Percentiles rank a stretch among this genome's conserved stretches.
phyloP scores from a whole-genome alignment of 768 basidiomycete genomes.

The Boletus bicolor region DNA sequence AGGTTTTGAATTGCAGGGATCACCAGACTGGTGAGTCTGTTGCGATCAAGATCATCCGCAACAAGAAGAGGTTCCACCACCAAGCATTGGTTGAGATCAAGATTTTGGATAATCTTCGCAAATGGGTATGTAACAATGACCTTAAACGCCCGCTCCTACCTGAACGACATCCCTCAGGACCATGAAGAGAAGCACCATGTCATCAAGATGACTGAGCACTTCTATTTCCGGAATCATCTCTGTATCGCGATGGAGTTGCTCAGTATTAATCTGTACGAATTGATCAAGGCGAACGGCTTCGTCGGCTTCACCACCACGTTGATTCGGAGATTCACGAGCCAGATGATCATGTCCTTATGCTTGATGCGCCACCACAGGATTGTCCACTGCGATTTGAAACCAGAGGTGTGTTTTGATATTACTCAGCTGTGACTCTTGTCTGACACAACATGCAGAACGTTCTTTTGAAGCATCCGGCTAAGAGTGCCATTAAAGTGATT shows the following conservation, averaged over 20 bases:
- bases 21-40: constrained; percentile 95
- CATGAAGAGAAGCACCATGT: constrained; percentile 95
- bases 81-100: constrained; percentile 99
- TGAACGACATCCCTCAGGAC: constrained; percentile 58
- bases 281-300: constrained; percentile 99
- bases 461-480: constrained; percentile 87
- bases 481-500: constrained; percentile 96
- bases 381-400: constrained; percentile 98
- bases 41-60: constrained; percentile 98
- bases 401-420: constrained; percentile 63
- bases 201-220: constrained; percentile 97
- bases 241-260: constrained; percentile 98
- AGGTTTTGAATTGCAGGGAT: constrained; percentile 93
- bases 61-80: constrained; percentile 98
- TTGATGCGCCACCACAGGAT: constrained; percentile 97
- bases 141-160: neutral
- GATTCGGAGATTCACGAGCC: constrained; percentile 93
- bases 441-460: constrained; percentile 65
- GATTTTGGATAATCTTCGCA: constrained; percentile 91
- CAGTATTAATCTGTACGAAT: constrained; percentile 97
- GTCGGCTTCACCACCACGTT: constrained; percentile 95
- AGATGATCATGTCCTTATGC: constrained; percentile 89
- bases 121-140: constrained; percentile 74
- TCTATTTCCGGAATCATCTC: constrained; percentile 95
- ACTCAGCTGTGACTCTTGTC: neutral